Evolutionary conservation across 1,284 basidiomycete species (phyloP).

Genomic region (Fomes fomentarius): DNA sequence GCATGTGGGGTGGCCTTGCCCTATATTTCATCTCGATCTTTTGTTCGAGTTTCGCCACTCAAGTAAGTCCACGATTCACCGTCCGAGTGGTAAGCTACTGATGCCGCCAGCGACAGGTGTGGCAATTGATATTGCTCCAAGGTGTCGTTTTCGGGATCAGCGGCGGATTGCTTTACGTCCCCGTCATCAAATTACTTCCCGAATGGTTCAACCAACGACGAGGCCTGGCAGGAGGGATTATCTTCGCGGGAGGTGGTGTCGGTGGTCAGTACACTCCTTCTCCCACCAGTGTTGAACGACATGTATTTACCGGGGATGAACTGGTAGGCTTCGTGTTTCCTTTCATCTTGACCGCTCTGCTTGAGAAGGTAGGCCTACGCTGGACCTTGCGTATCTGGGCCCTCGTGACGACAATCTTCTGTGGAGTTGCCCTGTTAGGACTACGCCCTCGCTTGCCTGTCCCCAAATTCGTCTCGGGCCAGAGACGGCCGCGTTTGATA

Average conservation of each 20-base stretch:
- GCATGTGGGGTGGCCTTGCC: constrained; percentile 28
- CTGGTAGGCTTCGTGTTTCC: constrained; percentile 32
- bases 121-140: constrained; percentile 33
- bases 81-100: no score
- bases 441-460: constrained; percentile 30
- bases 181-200: constrained; percentile 27
- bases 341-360: constrained; percentile 26
- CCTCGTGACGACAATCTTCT: constrained; percentile 19
- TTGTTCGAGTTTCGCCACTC: constrained; percentile 30
- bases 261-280: no score
- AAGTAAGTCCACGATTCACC: no score
- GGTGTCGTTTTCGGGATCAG: constrained; percentile 30
- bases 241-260: constrained; percentile 34
- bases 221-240: constrained; percentile 33
- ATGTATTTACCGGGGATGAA: no score
- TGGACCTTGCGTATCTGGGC: constrained; percentile 34
- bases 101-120: constrained; percentile 18
- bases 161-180: constrained; percentile 31
- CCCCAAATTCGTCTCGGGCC: constrained; percentile 23
- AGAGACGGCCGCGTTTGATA: constrained; percentile 27
- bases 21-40: constrained; percentile 27
- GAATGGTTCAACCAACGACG: constrained; percentile 28
- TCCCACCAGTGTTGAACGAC: no score
- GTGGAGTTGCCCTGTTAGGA: constrained; percentile 27
- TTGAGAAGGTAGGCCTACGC: constrained; percentile 28